Conservation (phyloP, 768 basidiomycete genomes). For the Hericium alpestre region DNA sequence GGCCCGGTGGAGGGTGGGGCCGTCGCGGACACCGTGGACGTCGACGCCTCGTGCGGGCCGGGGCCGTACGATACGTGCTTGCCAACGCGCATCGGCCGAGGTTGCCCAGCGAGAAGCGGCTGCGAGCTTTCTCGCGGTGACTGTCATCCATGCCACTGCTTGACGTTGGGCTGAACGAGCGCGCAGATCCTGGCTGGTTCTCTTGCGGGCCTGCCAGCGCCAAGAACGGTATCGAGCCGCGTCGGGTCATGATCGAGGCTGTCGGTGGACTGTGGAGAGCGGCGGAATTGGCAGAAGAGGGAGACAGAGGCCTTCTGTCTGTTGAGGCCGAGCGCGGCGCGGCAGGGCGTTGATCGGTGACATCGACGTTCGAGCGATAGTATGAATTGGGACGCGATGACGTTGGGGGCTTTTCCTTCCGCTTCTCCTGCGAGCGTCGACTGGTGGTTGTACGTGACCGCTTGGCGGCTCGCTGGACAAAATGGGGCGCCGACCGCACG, state of each 20-base stretch:
- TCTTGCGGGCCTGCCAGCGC: not conserved
- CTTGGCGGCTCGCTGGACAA: constrained; percentile 3
- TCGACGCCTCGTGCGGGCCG: constrained; percentile 3
- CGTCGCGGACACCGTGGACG: not conserved
- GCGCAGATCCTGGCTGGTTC: not conserved
- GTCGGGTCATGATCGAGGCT: not conserved
- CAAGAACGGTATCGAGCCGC: constrained; percentile 8
- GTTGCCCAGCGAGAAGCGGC: constrained; percentile 13
- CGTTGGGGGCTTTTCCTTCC: not conserved
- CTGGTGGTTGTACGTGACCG: not conserved
- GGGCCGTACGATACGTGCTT: constrained; percentile 1
- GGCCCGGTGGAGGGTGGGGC: not conserved
- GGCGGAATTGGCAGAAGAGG: too few relatives aligned
- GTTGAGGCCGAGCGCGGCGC: not conserved
- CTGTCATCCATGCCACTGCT: not conserved
- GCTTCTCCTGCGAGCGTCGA: not conserved
- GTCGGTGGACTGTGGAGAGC: not conserved
- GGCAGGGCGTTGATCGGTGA: constrained; percentile 1
- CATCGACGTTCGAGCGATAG: constrained; percentile 9
- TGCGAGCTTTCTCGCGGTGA: constrained; percentile 4
- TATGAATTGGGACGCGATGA: not conserved
- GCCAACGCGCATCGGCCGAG: constrained; percentile 8
- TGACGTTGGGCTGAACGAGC: constrained; percentile 7
- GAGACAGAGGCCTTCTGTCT: too few relatives aligned
- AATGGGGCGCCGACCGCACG: constrained; percentile 8